Evolutionary conservation across 148 eudicot genomes (phyloP).

Genomic region (Mesembryanthemum crystallinum): DNA sequence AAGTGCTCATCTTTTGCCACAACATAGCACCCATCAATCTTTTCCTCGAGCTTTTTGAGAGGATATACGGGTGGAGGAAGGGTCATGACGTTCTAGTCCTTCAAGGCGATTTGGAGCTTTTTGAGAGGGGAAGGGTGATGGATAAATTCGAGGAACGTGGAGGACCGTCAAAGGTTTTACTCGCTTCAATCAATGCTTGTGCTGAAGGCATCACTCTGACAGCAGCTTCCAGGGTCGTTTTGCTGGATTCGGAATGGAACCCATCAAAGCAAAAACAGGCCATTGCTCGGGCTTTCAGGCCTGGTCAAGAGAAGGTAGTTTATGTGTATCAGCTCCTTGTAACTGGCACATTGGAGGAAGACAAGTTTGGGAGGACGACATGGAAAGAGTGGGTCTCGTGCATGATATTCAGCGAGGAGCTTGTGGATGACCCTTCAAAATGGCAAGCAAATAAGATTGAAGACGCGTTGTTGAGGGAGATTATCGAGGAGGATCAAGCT

Average conservation of each 20-base stretch:
- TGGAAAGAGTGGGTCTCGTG: constrained; percentile 99
- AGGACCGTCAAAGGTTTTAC: constrained; percentile 77
- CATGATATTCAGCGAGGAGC: constrained; percentile 94
- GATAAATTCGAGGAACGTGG: constrained; percentile 89
- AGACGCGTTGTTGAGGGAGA: constrained; percentile 82
- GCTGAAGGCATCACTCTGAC: constrained; percentile 91
- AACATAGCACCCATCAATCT: constrained; percentile 92
- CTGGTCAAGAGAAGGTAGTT: constrained; percentile 88
- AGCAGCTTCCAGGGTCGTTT: constrained; percentile 94
- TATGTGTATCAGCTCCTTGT: constrained; percentile 88
- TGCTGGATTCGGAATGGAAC: constrained; percentile 95
- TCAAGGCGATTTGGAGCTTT: constrained; percentile 86
- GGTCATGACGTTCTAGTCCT: constrained; percentile 90
- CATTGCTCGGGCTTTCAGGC: constrained; percentile 88
- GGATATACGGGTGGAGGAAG: constrained; percentile 71
- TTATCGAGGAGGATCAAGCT: constrained; percentile 84
- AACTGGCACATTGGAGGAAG: constrained; percentile 82
- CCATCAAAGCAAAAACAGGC: constrained; percentile 98
- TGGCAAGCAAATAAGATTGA: constrained; percentile 95
- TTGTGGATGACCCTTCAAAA: constrained; percentile 83
- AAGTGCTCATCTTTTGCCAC: constrained; percentile 87
- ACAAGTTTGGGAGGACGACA: constrained; percentile 73
- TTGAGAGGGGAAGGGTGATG: constrained; percentile 85
- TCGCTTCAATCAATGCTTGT: constrained; percentile 91
- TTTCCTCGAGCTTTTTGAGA: constrained; percentile 59